Base-by-base conservation (phyloP, 2,329 filamentous ascomycete genomes). In the Calonectria multiphialidica region DNA sequence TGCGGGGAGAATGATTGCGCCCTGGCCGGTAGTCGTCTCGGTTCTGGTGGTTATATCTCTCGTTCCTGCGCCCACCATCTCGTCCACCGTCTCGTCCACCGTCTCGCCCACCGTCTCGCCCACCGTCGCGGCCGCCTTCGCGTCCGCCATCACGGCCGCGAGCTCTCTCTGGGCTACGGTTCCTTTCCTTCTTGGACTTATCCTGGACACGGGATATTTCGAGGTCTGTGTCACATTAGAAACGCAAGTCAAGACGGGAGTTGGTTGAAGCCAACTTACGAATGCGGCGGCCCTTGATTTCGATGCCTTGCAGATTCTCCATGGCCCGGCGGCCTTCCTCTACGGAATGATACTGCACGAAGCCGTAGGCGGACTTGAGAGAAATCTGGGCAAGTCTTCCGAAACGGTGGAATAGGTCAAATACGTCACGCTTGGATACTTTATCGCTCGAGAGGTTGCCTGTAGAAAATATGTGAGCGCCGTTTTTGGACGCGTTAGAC, bases 321-420 rank as follows among this genome's bases (percentile, higher is more conserved):
- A 98, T 89, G 5, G 96, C 96, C 55, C 88, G 88, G 69, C 90
- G 88, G 75, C 95, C 98, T 80, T 96, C 93, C 2, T 90, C 88
- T 5, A 92, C 86, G 35, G 95, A 93, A 76, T 98, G 89, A 76
- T 97, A 99, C 82, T 98, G 97, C 42, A 98, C 95, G 81, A 98
- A 99, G 1, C 97, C 97, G 83, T 98, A 98, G 1, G 96, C 96
- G 76, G 97, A 95, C 83, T 98, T 98, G 78, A 98, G 95, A 1
- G 95, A 98, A 72, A 98, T 97, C 82, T 99, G 97, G 2, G 96
- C 96, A 57, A 99, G 87, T 73, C 93, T 93, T 66, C 97, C 97
- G 81, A 95, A 96, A 70, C 89, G 90, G 80, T 95, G 92, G 81
- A 99, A 98, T 21, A 96, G 89, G 81, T 98, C 93, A 84, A 98